Base-by-base conservation (phyloP, 257 asterid genomes). In the Fraxinus anomala region DNA sequence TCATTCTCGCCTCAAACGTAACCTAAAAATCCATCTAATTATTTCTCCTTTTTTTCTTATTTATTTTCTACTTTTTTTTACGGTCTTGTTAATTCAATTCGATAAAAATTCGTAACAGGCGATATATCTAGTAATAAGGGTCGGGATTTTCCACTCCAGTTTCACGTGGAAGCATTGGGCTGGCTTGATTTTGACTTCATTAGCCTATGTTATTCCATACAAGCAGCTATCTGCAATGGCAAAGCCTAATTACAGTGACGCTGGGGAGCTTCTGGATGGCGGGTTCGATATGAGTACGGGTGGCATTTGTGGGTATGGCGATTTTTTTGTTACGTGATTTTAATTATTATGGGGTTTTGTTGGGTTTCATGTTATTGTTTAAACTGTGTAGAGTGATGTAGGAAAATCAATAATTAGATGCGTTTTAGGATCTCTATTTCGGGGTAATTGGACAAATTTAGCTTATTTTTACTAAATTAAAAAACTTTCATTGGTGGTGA, bases 251-350 rank as follows among this genome's bases (percentile, higher is more conserved):
- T 95, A 88, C 73, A 81, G 90, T 10, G 89, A 84, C 11, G 83
- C 72, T 11, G 99, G 99, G 3, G 97, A 95, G 73, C 91, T 95
- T 63, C 84, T 95, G 8, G 98, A 93, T 79, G 99, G 99, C 17
- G 99, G 99, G 2, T 95, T 90, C 73, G 99, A 95, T 79, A 93
- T 95, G 99, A 89, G 89, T 47, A 93, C 96, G 30, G 93, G 92
- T 79, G 97, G 99, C 44, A 88, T 95, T 84, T 92, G 98, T 82
- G 98, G 98, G 99, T 93, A 89, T 37, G 91, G 63, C 19, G 3
- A 17, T 40, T 71, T 4, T 78, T 56, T 37, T 37, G 3, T 54
- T 75, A 17, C 65, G 59, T 59, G 65, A 73, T 42, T 73, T 77
- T 74, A 3, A 0, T 24, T 40, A n/a, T 59, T n/a, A 68, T 49